phyloP scores from a whole-genome alignment of 2,329 filamentous ascomycete genomes.

The Emmonsiellopsis sp. region DNA sequence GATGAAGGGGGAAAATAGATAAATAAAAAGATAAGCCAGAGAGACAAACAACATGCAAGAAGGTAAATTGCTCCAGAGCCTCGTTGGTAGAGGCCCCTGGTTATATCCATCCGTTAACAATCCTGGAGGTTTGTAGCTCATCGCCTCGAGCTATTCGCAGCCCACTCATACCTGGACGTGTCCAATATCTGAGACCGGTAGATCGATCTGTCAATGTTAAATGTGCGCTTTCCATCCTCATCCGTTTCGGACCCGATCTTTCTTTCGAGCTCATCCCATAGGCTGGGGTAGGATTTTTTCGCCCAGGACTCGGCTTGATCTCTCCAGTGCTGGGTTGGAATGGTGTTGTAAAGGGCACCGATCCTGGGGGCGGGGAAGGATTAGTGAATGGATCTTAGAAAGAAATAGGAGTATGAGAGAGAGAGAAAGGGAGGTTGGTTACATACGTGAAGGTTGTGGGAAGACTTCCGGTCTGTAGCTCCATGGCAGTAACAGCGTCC shows the following conservation, averaged over 20 bases:
- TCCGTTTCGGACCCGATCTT: conserved; percentile 6
- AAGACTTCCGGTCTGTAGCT: conserved; percentile 53
- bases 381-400: neutral
- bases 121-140: too few relatives aligned
- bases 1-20: too few relatives aligned
- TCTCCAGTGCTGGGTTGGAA: conserved; percentile 57
- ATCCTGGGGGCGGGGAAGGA: conserved; percentile 43
- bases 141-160: too few relatives aligned
- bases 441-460: conserved; percentile 66
- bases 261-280: conserved; percentile 58
- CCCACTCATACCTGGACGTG: too few relatives aligned
- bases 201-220: conserved; percentile 8
- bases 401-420: neutral
- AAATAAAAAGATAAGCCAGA: too few relatives aligned
- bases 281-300: conserved; percentile 52
- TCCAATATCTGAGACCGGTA: too few relatives aligned
- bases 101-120: too few relatives aligned
- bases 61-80: too few relatives aligned
- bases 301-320: conserved; percentile 66
- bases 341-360: conserved; percentile 65
- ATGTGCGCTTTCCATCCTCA: conserved; percentile 8
- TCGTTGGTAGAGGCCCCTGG: too few relatives aligned
- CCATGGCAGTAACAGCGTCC: conserved; percentile 56
- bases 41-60: too few relatives aligned
- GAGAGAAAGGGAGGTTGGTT: neutral